Evolutionary conservation across 2,329 filamentous ascomycete species (phyloP).

Genomic region (Ascochyta lentis): DNA sequence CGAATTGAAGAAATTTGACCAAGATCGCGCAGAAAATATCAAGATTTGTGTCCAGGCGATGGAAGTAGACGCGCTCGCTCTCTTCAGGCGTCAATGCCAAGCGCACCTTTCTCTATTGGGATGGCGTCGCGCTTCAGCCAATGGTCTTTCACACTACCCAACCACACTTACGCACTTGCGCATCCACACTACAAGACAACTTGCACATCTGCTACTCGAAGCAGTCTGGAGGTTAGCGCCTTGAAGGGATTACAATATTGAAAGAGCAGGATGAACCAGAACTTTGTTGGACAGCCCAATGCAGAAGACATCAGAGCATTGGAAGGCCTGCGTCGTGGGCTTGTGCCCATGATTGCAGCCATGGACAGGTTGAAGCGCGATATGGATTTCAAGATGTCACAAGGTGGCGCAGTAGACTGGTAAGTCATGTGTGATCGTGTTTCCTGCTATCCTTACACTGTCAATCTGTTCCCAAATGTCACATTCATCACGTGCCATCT

Average conservation of each 20-base stretch:
- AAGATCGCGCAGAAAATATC: no score
- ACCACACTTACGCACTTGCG: constrained; percentile 4
- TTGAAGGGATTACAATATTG: background rate
- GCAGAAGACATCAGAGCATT: constrained; percentile 32
- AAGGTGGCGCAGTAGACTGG: constrained; percentile 29
- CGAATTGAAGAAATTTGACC: no score
- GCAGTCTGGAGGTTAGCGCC: background rate
- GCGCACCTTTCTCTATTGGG: constrained; percentile 3
- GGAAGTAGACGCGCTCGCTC: background rate
- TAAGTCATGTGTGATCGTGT: constrained; percentile 16
- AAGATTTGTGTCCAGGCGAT: background rate
- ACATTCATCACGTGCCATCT: background rate
- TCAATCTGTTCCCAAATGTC: background rate
- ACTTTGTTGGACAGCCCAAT: constrained; percentile 32
- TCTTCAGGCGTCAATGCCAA: constrained; percentile 6
- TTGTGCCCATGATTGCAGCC: constrained; percentile 34
- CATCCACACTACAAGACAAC: constrained; percentile 1
- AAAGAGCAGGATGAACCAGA: constrained; percentile 31
- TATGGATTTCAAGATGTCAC: constrained; percentile 27
- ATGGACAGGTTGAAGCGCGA: constrained; percentile 33
- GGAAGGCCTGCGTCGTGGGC: constrained; percentile 31
- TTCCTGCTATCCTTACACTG: background rate
- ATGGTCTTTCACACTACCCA: constrained; percentile 1
- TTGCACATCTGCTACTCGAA: no score
- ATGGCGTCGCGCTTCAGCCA: constrained; percentile 10